Base-by-base conservation (phyloP, 2,329 filamentous ascomycete genomes). In the Zymoseptoria tritici region DNA sequence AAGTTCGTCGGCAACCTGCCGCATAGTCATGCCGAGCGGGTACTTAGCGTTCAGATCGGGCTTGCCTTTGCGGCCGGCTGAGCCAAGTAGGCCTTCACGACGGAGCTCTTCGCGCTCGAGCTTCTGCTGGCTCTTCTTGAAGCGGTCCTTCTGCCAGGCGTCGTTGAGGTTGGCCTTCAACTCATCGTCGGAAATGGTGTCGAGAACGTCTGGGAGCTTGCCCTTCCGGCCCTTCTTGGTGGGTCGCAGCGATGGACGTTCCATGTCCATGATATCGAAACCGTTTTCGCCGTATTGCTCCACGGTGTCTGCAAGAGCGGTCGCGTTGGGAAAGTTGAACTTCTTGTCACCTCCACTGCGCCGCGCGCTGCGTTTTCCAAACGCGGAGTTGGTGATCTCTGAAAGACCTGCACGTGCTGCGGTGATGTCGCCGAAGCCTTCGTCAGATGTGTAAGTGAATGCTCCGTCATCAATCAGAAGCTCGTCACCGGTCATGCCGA, bases 231-330 rank as follows among this genome's bases (percentile, higher is more conserved):
- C 85, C 72, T 89, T 90, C 64, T 81, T 78, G 68, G 84, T 87
- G 62, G 81, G 84, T 58, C 80, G 82, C 5, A 91, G 73, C 57
- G 85, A 90, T 1, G 86, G 85, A 24, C 86, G 81, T 16, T 89
- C 83, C 75, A 89, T 90, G 68, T 96, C 90, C 87, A 94, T 93
- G 52, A 95, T 79, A 69, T 96, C 91, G 64, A 96, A 87, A 8
- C 85, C 88, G 61, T 87, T 83, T 56, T 85, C 87, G 61, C 87
- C 85, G 59, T 86, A 79, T 58, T 83, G 81, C n/a, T 85, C 82
- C 2, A 85, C 74, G 0, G 80, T 78, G 69, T 85, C 83, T 2
- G 82, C 83, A 66, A 86, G 79, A 16, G 79, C 76, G 52, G 77
- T 78, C 5, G 83, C 84, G 46, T 79, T 78, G 16, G 81, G 80